These are phyloP conservation scores for Gossypium sturtianum DNA, from an alignment of 345 rosid species.

Conservation along the genomic window DNA sequence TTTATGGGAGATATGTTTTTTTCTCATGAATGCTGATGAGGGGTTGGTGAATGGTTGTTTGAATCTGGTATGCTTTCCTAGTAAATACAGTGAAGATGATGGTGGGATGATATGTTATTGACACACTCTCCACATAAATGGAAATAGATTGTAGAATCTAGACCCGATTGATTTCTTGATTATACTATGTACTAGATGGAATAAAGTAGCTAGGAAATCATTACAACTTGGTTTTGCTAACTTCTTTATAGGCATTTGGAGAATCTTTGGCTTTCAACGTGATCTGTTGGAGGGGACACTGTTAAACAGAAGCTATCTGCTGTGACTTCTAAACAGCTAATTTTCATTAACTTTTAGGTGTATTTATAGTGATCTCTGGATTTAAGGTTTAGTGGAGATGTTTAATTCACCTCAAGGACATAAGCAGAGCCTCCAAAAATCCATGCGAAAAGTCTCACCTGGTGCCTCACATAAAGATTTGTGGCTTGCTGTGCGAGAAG, in stretches of 20 bases:
- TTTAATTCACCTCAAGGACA: constrained; percentile 54
- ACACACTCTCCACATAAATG: constrained; percentile 1
- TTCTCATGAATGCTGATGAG: constrained; percentile 23
- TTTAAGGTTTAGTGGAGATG: constrained; percentile 37
- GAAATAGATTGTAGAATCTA: neutral
- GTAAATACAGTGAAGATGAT: constrained; percentile 22
- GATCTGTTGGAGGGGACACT: neutral
- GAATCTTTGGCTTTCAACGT: constrained; percentile 15
- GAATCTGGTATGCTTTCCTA: constrained; percentile 25
- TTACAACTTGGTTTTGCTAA: constrained; percentile 3
- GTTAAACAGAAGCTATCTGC: constrained; percentile 8
- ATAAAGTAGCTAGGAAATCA: constrained; percentile 11
- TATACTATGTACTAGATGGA: constrained; percentile 24
- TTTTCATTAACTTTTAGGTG: constrained; percentile 1
- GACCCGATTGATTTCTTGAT: constrained; percentile 7
- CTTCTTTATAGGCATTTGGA: neutral
- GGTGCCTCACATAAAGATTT: constrained; percentile 55
- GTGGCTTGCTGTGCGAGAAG: constrained; percentile 71
- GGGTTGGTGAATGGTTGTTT: constrained; percentile 28
- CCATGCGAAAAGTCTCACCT: constrained; percentile 41
- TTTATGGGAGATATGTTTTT: neutral
- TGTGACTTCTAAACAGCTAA: neutral
- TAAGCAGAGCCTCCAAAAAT: constrained; percentile 44
- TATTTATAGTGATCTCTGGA: constrained; percentile 7
- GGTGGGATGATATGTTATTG: constrained; percentile 19